Conservation (phyloP, 441 rosid species). For the Populus tomentosa region DNA sequence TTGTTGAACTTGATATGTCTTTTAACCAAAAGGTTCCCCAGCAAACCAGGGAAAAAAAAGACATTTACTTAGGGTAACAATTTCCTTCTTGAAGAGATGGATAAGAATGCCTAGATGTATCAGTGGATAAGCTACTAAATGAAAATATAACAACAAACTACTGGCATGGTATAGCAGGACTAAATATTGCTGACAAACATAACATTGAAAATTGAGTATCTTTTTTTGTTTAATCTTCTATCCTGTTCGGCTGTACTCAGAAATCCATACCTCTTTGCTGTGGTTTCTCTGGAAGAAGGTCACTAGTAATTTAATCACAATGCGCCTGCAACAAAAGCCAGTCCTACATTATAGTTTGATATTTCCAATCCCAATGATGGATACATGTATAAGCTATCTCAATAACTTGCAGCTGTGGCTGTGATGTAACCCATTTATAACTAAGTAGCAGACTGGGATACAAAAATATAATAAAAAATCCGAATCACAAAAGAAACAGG, state of each 20-base stretch:
- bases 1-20: neutral
- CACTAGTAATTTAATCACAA: slow-evolving; percentile 83
- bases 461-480: neutral
- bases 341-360: neutral
- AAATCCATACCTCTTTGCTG: slow-evolving; percentile 75
- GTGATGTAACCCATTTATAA: neutral
- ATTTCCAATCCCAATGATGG: neutral
- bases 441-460: neutral
- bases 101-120: too few species aligned
- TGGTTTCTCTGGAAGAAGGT: slow-evolving; percentile 92
- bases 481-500: neutral
- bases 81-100: neutral
- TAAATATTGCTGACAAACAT: neutral
- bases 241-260: slow-evolving; percentile 6
- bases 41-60: neutral
- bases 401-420: neutral
- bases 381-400: neutral
- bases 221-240: neutral
- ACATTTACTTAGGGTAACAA: neutral
- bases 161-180: too few species aligned
- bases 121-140: too few species aligned
- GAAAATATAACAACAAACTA: too few species aligned
- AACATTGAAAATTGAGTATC: neutral
- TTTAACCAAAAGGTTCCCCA: neutral
- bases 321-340: slow-evolving; percentile 58